These are phyloP conservation scores for Endocalyx cinctus DNA, from an alignment of 2,329 filamentous ascomycete genomes.

Conservation along the genomic window DNA sequence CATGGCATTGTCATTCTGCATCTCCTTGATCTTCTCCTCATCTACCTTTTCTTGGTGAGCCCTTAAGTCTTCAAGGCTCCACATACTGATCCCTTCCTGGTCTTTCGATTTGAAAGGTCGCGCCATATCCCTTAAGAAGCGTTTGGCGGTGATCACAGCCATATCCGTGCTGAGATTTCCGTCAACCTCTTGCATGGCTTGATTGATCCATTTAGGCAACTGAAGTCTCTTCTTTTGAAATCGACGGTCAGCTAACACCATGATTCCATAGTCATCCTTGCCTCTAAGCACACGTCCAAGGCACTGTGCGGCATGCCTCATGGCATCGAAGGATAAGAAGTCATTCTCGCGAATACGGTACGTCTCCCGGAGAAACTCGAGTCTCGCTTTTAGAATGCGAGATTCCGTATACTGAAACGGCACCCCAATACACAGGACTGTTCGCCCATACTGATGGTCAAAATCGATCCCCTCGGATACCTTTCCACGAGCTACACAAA, in stretches of 20 bases:
- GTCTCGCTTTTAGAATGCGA: constrained; percentile 87
- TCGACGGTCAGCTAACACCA: constrained; percentile 91
- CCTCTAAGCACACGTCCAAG: constrained; percentile 89
- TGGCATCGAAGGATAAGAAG: constrained; percentile 96
- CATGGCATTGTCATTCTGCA: constrained; percentile 44
- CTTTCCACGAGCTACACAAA: constrained; percentile 95
- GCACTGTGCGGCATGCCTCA: constrained; percentile 98
- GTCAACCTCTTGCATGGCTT: constrained; percentile 79
- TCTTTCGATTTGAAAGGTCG: constrained; percentile 79
- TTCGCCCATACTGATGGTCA: constrained; percentile 95
- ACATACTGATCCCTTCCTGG: constrained; percentile 90
- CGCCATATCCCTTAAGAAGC: constrained; percentile 86
- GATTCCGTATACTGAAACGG: constrained; percentile 99
- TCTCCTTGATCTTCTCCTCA: constrained; percentile 60
- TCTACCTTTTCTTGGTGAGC: constrained; percentile 73
- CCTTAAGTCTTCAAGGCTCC: constrained; percentile 76
- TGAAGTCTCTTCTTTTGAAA: constrained; percentile 90
- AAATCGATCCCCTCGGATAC: constrained; percentile 99
- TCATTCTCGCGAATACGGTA: constrained; percentile 97
- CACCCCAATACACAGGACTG: constrained; percentile 92
- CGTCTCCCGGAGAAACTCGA: constrained; percentile 94
- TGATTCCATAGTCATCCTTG: constrained; percentile 99
- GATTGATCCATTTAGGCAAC: constrained; percentile 94
- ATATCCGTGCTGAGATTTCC: constrained; percentile 93
- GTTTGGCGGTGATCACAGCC: constrained; percentile 82